These are phyloP conservation scores for Elasticomyces elasticus DNA, from an alignment of 495 filamentous ascomycete species.

Conservation along the genomic window DNA sequence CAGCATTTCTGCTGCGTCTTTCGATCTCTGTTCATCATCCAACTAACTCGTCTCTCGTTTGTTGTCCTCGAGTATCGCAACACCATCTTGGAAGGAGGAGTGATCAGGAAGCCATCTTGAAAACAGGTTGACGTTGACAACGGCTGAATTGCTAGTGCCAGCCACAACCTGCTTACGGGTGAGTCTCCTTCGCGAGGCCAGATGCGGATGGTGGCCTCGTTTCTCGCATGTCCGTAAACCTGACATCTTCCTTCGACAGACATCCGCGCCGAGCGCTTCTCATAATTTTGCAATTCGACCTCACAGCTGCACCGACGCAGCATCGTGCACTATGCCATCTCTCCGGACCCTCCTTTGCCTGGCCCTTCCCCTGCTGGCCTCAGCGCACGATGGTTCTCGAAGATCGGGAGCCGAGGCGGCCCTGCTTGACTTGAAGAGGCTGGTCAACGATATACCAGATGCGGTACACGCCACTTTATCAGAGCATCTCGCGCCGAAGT, in stretches of 20 bases:
- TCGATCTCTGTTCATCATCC: too few species aligned
- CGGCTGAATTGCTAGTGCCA: too few species aligned
- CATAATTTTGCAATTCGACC: not conserved
- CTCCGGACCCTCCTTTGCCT: slow-evolving; percentile 23
- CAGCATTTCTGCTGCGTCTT: too few species aligned
- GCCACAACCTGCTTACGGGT: not conserved
- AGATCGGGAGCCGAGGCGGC: slow-evolving; percentile 12
- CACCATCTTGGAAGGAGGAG: too few species aligned
- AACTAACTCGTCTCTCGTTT: too few species aligned
- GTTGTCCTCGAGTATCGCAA: too few species aligned
- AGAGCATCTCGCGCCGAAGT: slow-evolving; percentile 31
- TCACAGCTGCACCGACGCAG: not conserved
- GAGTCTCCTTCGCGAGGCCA: not conserved
- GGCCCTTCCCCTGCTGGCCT: slow-evolving; percentile 18
- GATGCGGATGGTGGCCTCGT: not conserved
- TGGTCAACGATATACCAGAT: slow-evolving; percentile 35
- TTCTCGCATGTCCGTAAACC: not conserved
- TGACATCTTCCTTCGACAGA: not conserved
- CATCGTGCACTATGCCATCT: slow-evolving; percentile 21
- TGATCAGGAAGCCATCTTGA: too few species aligned
- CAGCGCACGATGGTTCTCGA: slow-evolving; percentile 6
- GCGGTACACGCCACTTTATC: slow-evolving; percentile 36
- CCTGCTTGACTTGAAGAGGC: slow-evolving; percentile 28
- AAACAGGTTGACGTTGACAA: too few species aligned
- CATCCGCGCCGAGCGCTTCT: slow-evolving; percentile 3